phyloP scores from a whole-genome alignment of 2,329 filamentous ascomycete genomes.

The Rosellinia necatrix region DNA sequence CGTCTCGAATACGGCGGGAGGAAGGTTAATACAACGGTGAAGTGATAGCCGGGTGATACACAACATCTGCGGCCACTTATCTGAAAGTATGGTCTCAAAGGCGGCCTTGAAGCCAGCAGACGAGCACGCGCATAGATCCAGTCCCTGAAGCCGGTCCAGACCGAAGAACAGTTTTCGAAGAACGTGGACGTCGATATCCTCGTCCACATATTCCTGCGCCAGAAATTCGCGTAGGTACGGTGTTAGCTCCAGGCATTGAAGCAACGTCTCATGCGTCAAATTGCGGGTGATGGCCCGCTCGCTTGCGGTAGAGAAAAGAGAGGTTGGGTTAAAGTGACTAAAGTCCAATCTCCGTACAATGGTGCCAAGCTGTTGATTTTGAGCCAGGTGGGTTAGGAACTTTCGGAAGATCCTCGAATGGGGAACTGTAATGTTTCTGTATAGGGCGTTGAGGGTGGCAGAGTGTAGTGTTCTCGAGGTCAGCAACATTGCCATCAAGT shows the following conservation, averaged over 20 bases:
- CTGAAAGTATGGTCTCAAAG: constrained; percentile 61
- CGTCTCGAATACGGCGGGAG: constrained; percentile 67
- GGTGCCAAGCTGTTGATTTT: constrained; percentile 71
- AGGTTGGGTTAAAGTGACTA: constrained; percentile 82
- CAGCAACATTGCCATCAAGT: constrained; percentile 75
- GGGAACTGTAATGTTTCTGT: constrained; percentile 79
- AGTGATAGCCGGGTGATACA: constrained; percentile 71
- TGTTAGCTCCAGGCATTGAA: constrained; percentile 72
- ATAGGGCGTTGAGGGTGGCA: constrained; percentile 74
- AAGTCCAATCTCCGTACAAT: constrained; percentile 82
- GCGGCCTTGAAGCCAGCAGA: constrained; percentile 68
- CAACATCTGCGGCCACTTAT: constrained; percentile 59
- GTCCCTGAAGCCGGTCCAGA: constrained; percentile 65
- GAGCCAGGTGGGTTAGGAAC: constrained; percentile 70
- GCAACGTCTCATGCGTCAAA: constrained; percentile 73
- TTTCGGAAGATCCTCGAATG: constrained; percentile 85
- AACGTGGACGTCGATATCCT: constrained; percentile 71
- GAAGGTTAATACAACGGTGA: constrained; percentile 77
- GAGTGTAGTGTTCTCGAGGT: constrained; percentile 76
- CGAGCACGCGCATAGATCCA: constrained; percentile 80
- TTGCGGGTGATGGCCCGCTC: constrained; percentile 77
- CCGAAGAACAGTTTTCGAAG: constrained; percentile 72
- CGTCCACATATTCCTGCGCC: constrained; percentile 79
- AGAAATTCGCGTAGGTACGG: constrained; percentile 78
- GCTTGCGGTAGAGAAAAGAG: constrained; percentile 74